Conservation (phyloP, 305 asterid genomes). For the Fraxinus greggii region DNA sequence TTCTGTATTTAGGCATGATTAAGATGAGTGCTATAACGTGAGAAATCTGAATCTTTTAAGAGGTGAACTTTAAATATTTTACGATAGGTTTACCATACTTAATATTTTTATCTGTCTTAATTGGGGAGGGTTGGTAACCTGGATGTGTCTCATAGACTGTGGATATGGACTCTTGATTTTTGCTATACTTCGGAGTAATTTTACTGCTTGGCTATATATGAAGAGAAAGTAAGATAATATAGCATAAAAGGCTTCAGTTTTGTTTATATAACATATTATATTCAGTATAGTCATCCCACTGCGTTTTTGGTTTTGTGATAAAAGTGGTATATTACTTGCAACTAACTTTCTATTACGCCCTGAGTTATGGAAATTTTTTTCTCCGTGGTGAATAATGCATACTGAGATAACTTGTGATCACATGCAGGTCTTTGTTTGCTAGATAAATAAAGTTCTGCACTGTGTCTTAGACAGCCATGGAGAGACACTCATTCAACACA, state of each 20-base stretch:
- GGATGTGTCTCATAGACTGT: neutral
- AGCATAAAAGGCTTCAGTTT: neutral
- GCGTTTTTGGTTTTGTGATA: neutral
- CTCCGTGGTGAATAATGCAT: neutral
- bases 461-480: slow-evolving; percentile 3
- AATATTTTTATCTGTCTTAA: neutral
- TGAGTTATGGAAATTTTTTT: neutral
- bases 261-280: neutral
- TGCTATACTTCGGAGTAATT: neutral
- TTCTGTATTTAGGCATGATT: neutral
- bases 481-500: slow-evolving; percentile 9
- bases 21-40: neutral
- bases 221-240: neutral
- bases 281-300: neutral
- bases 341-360: neutral
- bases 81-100: neutral
- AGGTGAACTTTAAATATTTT: neutral
- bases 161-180: neutral
- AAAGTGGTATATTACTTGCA: neutral
- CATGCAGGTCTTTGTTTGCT: slow-evolving; percentile 23
- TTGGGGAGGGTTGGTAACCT: neutral
- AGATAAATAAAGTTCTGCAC: neutral
- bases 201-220: neutral
- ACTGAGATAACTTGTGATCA: neutral
- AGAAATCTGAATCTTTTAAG: neutral